A percentile compares a stretch with the other conserved stretches of the same genome.
These are phyloP conservation scores for Fusarium sp. DNA, from an alignment of 2,329 filamentous ascomycete genomes.

Conservation along the genomic window DNA sequence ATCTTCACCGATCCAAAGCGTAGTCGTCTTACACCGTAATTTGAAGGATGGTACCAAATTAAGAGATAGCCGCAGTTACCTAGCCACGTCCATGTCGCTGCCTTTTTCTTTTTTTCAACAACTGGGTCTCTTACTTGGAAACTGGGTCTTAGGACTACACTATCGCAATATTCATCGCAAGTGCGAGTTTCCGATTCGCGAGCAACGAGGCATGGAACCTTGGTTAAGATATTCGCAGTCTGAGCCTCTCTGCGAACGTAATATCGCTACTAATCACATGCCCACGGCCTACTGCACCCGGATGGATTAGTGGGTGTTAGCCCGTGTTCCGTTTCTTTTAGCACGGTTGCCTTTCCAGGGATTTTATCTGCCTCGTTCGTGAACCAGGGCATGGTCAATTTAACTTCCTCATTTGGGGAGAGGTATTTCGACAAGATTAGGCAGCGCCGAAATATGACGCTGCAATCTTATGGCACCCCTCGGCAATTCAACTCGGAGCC, in stretches of 20 bases:
- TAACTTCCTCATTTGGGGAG: background rate
- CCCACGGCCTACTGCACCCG: background rate
- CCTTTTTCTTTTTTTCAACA: background rate
- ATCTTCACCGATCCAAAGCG: too few relatives aligned
- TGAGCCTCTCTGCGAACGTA: slow-evolving; percentile 10
- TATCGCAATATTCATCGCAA: background rate
- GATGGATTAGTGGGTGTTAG: background rate
- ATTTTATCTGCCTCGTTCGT: background rate
- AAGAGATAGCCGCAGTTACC: background rate
- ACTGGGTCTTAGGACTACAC: slow-evolving; percentile 1
- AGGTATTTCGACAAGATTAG: background rate
- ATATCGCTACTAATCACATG: slow-evolving; percentile 5
- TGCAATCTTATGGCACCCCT: background rate
- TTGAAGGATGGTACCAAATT: background rate
- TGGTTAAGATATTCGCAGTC: background rate
- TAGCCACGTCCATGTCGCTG: background rate
- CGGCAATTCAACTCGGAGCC: background rate
- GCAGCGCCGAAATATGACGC: background rate
- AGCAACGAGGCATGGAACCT: background rate
- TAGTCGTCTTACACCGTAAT: background rate
- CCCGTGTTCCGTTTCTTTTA: background rate
- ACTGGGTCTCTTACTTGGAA: background rate
- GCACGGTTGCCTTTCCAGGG: slow-evolving; percentile 3
- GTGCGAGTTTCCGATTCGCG: background rate
- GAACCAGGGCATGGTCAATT: background rate